A percentile compares a stretch with the other conserved stretches of the same genome.
phyloP scores from a whole-genome alignment of 352 stramenopile genomes.

The Aphanomyces astaci region DNA sequence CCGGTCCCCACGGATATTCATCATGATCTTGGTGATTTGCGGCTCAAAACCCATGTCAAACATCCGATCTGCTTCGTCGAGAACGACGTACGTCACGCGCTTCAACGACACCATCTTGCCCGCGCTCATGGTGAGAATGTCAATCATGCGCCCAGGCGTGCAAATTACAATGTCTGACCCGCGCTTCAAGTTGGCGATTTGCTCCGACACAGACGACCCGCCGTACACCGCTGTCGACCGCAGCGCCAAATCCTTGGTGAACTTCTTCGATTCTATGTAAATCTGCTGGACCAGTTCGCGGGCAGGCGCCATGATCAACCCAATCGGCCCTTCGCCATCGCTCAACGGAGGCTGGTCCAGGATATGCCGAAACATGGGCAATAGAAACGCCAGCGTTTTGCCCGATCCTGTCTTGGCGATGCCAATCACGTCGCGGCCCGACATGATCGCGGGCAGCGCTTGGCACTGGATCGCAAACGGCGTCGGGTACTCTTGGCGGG shows the following conservation, averaged over 20 bases:
- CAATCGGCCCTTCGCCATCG: constrained; percentile 96
- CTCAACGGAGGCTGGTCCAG: constrained; percentile 82
- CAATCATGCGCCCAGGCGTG: constrained; percentile 98
- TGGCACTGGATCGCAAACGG: constrained; percentile 98
- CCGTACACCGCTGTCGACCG: constrained; percentile 95
- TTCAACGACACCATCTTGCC: constrained; percentile 94
- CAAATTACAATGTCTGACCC: constrained; percentile 97
- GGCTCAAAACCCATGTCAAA: constrained; percentile 99
- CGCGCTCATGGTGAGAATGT: constrained; percentile 98
- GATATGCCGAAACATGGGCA: constrained; percentile 95
- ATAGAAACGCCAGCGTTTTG: constrained; percentile 85
- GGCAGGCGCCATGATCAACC: constrained; percentile 96
- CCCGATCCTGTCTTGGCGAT: constrained; percentile 97
- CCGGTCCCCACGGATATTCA: constrained; percentile 86
- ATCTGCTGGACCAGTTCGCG: constrained; percentile 99
- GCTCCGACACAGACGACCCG: constrained; percentile 90
- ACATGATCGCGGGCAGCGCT: constrained; percentile 97
- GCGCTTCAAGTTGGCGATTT: constrained; percentile 99
- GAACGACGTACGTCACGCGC: constrained; percentile 96
- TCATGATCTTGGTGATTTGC: constrained; percentile 96
- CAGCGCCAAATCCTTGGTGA: constrained; percentile 89
- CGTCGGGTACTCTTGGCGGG: constrained; percentile 88
- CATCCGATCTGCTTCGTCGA: constrained; percentile 99
- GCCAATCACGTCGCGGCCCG: constrained; percentile 97
- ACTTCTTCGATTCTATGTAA: constrained; percentile 91